Evolutionary conservation across 768 basidiomycete species (phyloP).

Genomic region (Serpula lacrymans): DNA sequence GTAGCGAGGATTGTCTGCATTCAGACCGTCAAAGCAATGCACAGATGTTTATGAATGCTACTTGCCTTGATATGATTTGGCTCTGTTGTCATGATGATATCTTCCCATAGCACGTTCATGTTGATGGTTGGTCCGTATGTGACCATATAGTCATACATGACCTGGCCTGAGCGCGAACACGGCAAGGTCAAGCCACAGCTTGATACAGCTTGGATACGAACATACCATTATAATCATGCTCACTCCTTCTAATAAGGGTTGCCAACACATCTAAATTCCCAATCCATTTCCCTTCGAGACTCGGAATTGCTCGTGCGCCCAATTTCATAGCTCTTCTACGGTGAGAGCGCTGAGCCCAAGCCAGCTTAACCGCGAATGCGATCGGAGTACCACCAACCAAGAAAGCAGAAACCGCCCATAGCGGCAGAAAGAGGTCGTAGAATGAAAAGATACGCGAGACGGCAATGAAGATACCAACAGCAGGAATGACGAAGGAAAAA

Average conservation of each 20-base stretch:
- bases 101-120: conserved; percentile 33
- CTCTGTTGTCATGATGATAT: conserved; percentile 44
- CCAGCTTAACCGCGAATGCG: background rate
- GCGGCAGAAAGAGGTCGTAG: conserved; percentile 10
- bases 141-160: conserved; percentile 17
- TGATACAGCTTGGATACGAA: background rate
- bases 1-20: conserved; percentile 41
- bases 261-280: conserved; percentile 33
- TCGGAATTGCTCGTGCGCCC: conserved; percentile 32
- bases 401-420: conserved; percentile 5
- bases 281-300: conserved; percentile 30
- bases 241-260: conserved; percentile 18
- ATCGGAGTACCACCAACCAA: conserved; percentile 5
- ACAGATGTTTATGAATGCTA: background rate
- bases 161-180: conserved; percentile 22
- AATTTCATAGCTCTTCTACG: conserved; percentile 10
- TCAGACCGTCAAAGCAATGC: background rate
- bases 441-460: conserved; percentile 7
- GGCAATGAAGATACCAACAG: conserved; percentile 12
- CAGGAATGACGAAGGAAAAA: conserved; percentile 12
- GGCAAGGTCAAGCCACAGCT: background rate
- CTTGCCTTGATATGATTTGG: conserved; percentile 45
- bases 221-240: conserved; percentile 26
- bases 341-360: conserved; percentile 22
- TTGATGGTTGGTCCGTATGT: conserved; percentile 31